These are phyloP conservation scores for Paspalum notatum DNA, from an alignment of 176 grass and related monocot genomes.

Conservation along the genomic window DNA sequence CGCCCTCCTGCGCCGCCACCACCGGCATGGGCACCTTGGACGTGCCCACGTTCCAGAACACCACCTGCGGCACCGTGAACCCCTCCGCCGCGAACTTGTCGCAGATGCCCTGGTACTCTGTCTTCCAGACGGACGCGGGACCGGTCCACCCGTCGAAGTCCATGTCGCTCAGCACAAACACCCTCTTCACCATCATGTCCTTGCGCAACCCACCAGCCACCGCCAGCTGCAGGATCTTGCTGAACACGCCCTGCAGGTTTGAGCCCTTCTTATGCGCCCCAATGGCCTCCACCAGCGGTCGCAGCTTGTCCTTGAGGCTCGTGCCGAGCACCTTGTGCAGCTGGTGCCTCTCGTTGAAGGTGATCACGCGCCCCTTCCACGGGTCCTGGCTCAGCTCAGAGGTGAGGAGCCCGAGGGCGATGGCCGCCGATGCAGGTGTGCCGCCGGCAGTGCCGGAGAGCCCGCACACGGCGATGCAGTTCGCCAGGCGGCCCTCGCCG, in stretches of 20 bases:
- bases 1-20: slow-evolving; percentile 35
- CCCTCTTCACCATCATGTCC: slow-evolving; percentile 60
- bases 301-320: slow-evolving; percentile 49
- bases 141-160: slow-evolving; percentile 43
- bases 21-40: slow-evolving; percentile 50
- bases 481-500: slow-evolving; percentile 33
- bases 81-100: slow-evolving; percentile 42
- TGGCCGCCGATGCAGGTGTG: slow-evolving; percentile 37
- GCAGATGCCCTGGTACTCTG: slow-evolving; percentile 52
- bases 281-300: slow-evolving; percentile 43
- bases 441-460: slow-evolving; percentile 44
- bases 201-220: slow-evolving; percentile 42
- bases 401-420: slow-evolving; percentile 60
- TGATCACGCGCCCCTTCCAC: slow-evolving; percentile 61
- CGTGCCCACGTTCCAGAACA: slow-evolving; percentile 70
- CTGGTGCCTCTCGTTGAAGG: slow-evolving; percentile 37
- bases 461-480: slow-evolving; percentile 69
- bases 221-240: slow-evolving; percentile 45
- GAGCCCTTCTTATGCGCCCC: slow-evolving; percentile 31
- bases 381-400: slow-evolving; percentile 65
- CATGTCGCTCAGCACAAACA: slow-evolving; percentile 71
- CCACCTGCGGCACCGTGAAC: slow-evolving; percentile 56
- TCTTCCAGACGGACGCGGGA: slow-evolving; percentile 26
- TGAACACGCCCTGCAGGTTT: slow-evolving; percentile 53
- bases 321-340: slow-evolving; percentile 49